phyloP scores from a whole-genome alignment of 2,329 filamentous ascomycete genomes.

The Pyricularia sp. region DNA sequence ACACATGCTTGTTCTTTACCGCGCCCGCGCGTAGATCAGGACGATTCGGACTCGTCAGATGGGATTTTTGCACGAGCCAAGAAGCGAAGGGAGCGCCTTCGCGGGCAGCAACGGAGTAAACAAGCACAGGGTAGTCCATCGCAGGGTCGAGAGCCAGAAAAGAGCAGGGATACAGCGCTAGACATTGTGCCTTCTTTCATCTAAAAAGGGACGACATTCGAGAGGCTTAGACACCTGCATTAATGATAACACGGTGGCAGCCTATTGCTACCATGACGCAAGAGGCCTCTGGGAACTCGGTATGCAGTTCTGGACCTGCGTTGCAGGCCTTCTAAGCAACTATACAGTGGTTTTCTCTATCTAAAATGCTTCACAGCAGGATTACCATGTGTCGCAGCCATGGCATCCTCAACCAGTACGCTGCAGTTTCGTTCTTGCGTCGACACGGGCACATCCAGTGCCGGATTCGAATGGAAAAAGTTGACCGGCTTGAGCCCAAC shows the following conservation, averaged over 20 bases:
- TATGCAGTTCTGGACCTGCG: too few species aligned
- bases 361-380: background rate
- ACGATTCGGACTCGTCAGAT: background rate
- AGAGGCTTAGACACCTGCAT: background rate
- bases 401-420: conserved; percentile 8
- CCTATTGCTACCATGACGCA: background rate
- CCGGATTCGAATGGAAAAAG: conserved; percentile 8
- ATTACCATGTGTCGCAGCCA: background rate
- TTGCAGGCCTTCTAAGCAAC: too few species aligned
- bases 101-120: background rate
- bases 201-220: background rate
- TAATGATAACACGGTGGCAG: background rate
- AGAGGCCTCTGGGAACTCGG: too few species aligned
- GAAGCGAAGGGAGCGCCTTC: background rate
- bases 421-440: conserved; percentile 7
- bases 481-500: conserved; percentile 7
- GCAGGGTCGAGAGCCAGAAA: background rate
- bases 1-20: too few species aligned
- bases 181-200: conserved; percentile 2
- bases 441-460: conserved; percentile 7
- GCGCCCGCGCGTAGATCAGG: background rate
- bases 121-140: background rate
- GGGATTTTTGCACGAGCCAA: background rate
- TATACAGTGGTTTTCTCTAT: too few species aligned
- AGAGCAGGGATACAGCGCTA: background rate